A percentile compares a stretch with the other conserved stretches of the same genome.
phyloP scores from a whole-genome alignment of 1,139 yeast species.

The Blastobotrys ciferrii region DNA sequence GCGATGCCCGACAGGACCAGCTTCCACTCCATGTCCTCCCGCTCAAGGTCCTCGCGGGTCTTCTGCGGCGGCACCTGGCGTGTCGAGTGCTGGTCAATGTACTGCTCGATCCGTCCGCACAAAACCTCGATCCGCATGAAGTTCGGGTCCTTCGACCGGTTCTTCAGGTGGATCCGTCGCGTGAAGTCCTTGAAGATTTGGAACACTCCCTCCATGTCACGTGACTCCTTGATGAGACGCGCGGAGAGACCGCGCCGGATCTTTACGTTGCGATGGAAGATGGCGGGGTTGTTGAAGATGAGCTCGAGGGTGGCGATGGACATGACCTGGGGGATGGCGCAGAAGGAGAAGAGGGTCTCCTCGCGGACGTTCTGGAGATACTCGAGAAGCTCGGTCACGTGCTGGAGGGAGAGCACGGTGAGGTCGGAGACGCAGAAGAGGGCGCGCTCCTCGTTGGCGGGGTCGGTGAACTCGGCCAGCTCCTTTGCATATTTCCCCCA shows the following conservation, averaged over 20 bases:
- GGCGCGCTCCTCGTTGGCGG: constrained; percentile 49
- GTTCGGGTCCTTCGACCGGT: constrained; percentile 80
- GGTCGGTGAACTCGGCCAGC: constrained; percentile 50
- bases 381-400: constrained; percentile 72
- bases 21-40: constrained; percentile 21
- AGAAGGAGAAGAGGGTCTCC: constrained; percentile 81
- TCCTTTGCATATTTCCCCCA: constrained; percentile 72
- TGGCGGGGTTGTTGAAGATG: constrained; percentile 76
- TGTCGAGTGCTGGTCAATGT: constrained; percentile 52
- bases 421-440: constrained; percentile 77
- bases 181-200: constrained; percentile 70
- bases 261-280: constrained; percentile 73
- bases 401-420: constrained; percentile 74
- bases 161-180: constrained; percentile 72
- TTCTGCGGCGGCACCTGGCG: constrained; percentile 17
- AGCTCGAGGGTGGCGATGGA: constrained; percentile 90
- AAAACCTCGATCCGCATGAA: constrained; percentile 78
- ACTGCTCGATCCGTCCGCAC: constrained; percentile 86
- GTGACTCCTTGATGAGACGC: constrained; percentile 65
- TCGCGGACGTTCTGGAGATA: constrained; percentile 78
- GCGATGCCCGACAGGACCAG: constrained; percentile 23
- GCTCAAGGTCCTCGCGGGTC: constrained; percentile 19
- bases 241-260: constrained; percentile 92
- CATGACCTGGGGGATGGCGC: constrained; percentile 98
- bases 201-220: constrained; percentile 75